These are phyloP conservation scores for Dendrobium nobile DNA, from an alignment of 106 monocot genomes.

Conservation along the genomic window DNA sequence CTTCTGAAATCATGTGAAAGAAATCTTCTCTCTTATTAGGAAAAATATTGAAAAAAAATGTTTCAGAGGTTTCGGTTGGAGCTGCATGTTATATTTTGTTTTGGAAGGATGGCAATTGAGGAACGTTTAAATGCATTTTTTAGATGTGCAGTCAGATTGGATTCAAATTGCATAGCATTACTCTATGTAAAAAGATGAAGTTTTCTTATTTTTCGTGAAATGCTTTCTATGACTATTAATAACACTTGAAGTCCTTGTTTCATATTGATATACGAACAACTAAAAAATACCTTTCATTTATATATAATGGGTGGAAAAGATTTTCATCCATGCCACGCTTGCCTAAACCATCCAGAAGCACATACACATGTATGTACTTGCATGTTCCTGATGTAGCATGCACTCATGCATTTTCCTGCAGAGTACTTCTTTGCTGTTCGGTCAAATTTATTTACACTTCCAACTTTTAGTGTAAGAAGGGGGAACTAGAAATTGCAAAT, in stretches of 20 bases:
- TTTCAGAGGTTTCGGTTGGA: neutral
- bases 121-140: neutral
- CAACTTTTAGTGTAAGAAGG: neutral
- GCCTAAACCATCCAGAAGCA: neutral
- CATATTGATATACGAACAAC: neutral
- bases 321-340: neutral
- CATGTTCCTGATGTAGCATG: neutral
- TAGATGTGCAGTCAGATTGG: neutral
- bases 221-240: neutral
- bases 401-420: neutral
- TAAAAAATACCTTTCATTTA: neutral
- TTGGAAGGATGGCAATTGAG: neutral
- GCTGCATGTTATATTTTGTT: neutral
- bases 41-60: neutral
- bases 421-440: neutral
- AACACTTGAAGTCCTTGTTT: neutral
- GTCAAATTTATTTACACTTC: neutral
- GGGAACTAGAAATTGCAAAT: neutral
- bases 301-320: neutral
- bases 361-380: neutral
- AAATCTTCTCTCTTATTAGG: neutral
- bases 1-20: neutral
- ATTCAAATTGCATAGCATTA: neutral
- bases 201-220: neutral
- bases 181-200: neutral